These are phyloP conservation scores for Trichophyton verrucosum DNA, from an alignment of 2,329 filamentous ascomycete genomes.

Conservation along the genomic window DNA sequence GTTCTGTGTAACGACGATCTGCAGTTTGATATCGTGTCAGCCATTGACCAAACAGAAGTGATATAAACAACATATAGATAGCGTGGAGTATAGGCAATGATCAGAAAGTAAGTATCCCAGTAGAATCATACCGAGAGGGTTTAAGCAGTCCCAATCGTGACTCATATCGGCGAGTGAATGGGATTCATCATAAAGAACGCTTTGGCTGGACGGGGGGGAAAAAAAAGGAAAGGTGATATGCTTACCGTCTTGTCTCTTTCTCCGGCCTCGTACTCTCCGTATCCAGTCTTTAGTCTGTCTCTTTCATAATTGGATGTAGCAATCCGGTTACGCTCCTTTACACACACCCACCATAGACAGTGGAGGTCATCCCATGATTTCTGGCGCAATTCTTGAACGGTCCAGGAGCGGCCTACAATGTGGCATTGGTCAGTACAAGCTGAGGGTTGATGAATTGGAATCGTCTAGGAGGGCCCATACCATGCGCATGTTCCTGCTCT, in stretches of 20 bases:
- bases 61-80: not conserved
- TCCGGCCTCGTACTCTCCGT: slow-evolving; percentile 57
- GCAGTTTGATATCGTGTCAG: not conserved
- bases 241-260: slow-evolving; percentile 55
- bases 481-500: slow-evolving; percentile 57
- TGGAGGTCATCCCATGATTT: slow-evolving; percentile 95
- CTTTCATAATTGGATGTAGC: slow-evolving; percentile 64
- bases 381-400: slow-evolving; percentile 65
- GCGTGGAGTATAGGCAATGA: not conserved
- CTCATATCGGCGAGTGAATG: slow-evolving; percentile 24
- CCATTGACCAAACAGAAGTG: not conserved
- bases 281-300: slow-evolving; percentile 53
- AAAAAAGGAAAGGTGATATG: slow-evolving; percentile 2
- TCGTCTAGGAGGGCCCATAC: slow-evolving; percentile 26
- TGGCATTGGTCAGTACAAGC: not conserved
- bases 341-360: slow-evolving; percentile 84
- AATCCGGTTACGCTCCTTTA: slow-evolving; percentile 80
- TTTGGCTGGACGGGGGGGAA: not conserved
- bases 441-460: not conserved
- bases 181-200: slow-evolving; percentile 16
- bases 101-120: slow-evolving; percentile 4
- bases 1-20: slow-evolving; percentile 68
- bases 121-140: slow-evolving; percentile 16
- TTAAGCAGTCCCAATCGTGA: slow-evolving; percentile 19
- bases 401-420: slow-evolving; percentile 61